Evolutionary conservation across 352 stramenopile species (phyloP), one percentile per base, ranked within the genome.

Genomic region (Phytopythium kandeliae): DNA sequence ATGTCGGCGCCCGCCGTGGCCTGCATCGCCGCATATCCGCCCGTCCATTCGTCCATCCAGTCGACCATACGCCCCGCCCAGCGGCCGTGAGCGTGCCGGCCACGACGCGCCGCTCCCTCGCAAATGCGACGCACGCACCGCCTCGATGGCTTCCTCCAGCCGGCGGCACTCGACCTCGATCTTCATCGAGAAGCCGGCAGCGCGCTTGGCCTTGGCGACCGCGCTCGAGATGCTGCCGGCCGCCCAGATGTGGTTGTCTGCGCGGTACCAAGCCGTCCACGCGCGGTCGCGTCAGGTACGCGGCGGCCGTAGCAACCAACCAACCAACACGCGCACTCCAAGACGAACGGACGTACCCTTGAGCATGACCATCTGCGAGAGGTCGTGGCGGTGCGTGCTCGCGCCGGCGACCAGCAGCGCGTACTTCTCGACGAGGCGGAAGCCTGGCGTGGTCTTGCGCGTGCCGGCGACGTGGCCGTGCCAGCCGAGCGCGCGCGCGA

Each of bases 321-420:
- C n/a, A n/a, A n/a, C n/a, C n/a, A n/a, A n/a, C n/a, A n/a, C n/a
- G n/a, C n/a, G n/a, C n/a, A n/a, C n/a, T n/a, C n/a, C n/a, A n/a
- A n/a, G n/a, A 31, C 4, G 28, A 4, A 31, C 4, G 28, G 4
- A 31, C 4, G 28, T 31, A 80, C 69, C 77, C 69, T 99, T 99
- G 44, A 99, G 83, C 97, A 99, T 99, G 37, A 99, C 95, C 97
- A 99, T 99, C 67, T 99, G 96, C 60, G 88, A 98, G 25, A 99
- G 70, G 75, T 99, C 96, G 58, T 99, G 78, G 54, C 97, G 84
- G 76, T 98, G 93, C 51, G 92, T 98, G 36, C 79, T 83, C 36
- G 83, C 88, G 25, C 96, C 97, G 8, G 95, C 96, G 21, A 99
- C 96, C 5, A 99, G 65, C 44, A 99, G 64, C 48, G 95, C 96